Percentiles rank a stretch among this genome's conserved stretches.
phyloP scores from a whole-genome alignment of 306 rosid genomes.

The Hippophae tibetana region DNA sequence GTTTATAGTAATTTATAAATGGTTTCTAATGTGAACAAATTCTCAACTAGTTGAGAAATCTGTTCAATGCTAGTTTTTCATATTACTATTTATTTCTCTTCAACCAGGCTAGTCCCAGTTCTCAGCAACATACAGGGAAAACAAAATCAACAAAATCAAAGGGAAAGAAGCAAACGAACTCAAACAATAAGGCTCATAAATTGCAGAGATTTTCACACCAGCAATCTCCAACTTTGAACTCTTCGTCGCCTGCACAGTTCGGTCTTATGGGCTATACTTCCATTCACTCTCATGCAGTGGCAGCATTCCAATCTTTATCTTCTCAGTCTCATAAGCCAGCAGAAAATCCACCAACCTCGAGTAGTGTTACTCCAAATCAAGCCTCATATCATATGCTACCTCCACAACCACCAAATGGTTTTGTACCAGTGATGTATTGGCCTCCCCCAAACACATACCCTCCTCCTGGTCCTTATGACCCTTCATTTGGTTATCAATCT shows the following conservation, averaged over 20 bases:
- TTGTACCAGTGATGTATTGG: slow-evolving; percentile 72
- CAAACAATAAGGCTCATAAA: slow-evolving; percentile 22
- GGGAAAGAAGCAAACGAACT: slow-evolving; percentile 37
- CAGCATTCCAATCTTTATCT: slow-evolving; percentile 38
- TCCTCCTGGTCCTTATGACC: slow-evolving; percentile 37
- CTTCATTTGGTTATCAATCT: slow-evolving; percentile 42
- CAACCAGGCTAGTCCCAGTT: slow-evolving; percentile 36
- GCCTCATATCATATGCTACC: slow-evolving; percentile 33
- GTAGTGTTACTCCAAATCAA: slow-evolving; percentile 22
- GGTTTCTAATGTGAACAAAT: not conserved
- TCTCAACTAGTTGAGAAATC: not conserved
- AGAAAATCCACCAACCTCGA: slow-evolving; percentile 23
- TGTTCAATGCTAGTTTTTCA: slow-evolving; percentile 3
- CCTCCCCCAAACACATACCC: slow-evolving; percentile 58
- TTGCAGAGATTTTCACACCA: slow-evolving; percentile 17
- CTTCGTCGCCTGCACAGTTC: slow-evolving; percentile 32
- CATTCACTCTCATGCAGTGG: slow-evolving; percentile 30
- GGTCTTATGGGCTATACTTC: slow-evolving; percentile 41
- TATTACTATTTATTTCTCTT: slow-evolving; percentile 15
- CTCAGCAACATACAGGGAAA: slow-evolving; percentile 27
- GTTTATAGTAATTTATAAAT: too few species aligned
- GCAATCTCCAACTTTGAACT: slow-evolving; percentile 18
- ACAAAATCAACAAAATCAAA: slow-evolving; percentile 31
- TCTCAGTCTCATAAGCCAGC: slow-evolving; percentile 33
- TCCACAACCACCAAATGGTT: slow-evolving; percentile 40